Evolutionary conservation across 192 early-diverging fungal genomes (phyloP), one percentile per base, ranked within the genome.

Genomic region (Phlyctochytrium bullatum): DNA sequence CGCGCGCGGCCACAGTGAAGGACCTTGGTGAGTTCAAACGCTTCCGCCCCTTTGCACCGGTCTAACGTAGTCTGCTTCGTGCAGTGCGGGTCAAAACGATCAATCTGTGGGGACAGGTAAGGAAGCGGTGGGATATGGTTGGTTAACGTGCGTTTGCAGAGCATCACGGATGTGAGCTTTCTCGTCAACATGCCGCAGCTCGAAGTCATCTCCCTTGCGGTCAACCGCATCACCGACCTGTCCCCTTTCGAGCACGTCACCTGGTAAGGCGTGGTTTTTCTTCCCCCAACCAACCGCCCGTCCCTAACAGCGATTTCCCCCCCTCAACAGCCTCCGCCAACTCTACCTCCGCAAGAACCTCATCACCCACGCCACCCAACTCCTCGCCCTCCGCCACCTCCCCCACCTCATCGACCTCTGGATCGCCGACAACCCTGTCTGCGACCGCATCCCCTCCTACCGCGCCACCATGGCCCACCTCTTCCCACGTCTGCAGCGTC

Each of bases 21-120:
- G 67, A 69, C 28, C 17, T 62, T 12, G 31, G 67, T 69, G 59
- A 33, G 62, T 52, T n/a, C 51, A 36, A 51, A 58, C 10, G 16
- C 20, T n/a, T 14, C 25, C 25, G 25, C 25, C 25, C 25, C 24
- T 23, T 17, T 27, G 30, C 24, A 58, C 25, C 14, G 56, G 56
- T 58, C 1, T 58, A 0, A 58, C 24, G 30, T 14, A 23, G 24
- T 14, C n/a, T 33, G 20, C 16, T 33, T 34, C 34, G 1, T 1
- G 24, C 35, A 69, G 67, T 60, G 20, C 58, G 61, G 33, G 71
- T 80, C 29, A 69, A 54, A 54, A 69, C 68, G 31, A 64, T 80
- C 59, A 80, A 80, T 60, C 50, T 80, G 32, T 80, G 78, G 78
- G 78, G 78, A 3, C 75, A 69, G 67, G 67, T 69, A 34, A 34